A percentile compares a stretch with the other conserved stretches of the same genome.
These are phyloP conservation scores for Paramyrothecium sp. DNA, from an alignment of 2,329 filamentous ascomycete genomes.

Conservation along the genomic window DNA sequence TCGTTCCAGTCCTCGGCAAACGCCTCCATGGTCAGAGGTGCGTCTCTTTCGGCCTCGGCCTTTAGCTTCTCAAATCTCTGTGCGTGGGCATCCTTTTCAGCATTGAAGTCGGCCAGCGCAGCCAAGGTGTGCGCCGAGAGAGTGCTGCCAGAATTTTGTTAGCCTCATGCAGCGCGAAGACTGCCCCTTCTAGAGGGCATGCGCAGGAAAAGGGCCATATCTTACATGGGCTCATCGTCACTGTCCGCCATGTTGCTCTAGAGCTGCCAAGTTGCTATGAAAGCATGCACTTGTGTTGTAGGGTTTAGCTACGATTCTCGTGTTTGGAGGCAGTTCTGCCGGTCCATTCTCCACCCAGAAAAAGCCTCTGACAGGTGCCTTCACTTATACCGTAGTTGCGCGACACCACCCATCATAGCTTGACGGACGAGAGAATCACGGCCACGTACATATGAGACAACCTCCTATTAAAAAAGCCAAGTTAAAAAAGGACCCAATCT, in stretches of 20 bases:
- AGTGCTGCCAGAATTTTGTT: slow-evolving; percentile 24
- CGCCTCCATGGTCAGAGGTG: slow-evolving; percentile 58
- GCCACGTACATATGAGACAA: too few relatives aligned
- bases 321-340: too few relatives aligned
- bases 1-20: slow-evolving; percentile 83
- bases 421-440: too few relatives aligned
- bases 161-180: background rate
- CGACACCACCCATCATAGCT: too few relatives aligned
- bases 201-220: slow-evolving; percentile 6
- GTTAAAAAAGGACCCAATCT: too few relatives aligned
- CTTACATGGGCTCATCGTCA: slow-evolving; percentile 51
- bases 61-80: slow-evolving; percentile 69
- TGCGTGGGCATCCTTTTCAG: slow-evolving; percentile 65
- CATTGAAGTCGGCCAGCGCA: slow-evolving; percentile 72
- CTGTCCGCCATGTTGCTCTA: slow-evolving; percentile 23
- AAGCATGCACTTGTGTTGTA: too few relatives aligned
- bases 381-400: too few relatives aligned
- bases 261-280: too few relatives aligned
- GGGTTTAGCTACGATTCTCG: too few relatives aligned
- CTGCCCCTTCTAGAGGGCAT: background rate
- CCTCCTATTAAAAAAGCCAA: too few relatives aligned
- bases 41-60: slow-evolving; percentile 54
- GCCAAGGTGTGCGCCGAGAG: slow-evolving; percentile 66
- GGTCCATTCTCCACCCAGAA: too few relatives aligned
- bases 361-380: too few relatives aligned